These are phyloP conservation scores for Trebouxia sp. DNA, from an alignment of 139 green algal species.

Conservation along the genomic window DNA sequence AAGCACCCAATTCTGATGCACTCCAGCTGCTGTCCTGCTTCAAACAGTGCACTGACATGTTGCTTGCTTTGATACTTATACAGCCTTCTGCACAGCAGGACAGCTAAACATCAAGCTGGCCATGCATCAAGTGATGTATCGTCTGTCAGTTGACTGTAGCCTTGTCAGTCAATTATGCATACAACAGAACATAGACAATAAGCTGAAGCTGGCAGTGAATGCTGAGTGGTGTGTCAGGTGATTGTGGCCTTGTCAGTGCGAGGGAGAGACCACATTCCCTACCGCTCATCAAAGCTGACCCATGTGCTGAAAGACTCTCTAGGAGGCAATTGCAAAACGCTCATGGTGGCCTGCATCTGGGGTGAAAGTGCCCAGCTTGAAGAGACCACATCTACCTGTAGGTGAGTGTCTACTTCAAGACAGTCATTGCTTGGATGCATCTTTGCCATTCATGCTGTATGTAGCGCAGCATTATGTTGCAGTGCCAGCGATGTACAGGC, in stretches of 20 bases:
- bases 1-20: too few relatives aligned
- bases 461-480: too few relatives aligned
- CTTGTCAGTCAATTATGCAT: not conserved
- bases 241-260: conserved; percentile 29
- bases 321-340: conserved; percentile 52
- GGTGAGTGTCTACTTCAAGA: conserved; percentile 41
- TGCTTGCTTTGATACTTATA: too few relatives aligned
- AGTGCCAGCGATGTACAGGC: not conserved
- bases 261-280: conserved; percentile 21
- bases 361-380: conserved; percentile 49
- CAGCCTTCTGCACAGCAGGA: too few relatives aligned
- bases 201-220: too few relatives aligned
- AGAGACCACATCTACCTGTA: conserved; percentile 76
- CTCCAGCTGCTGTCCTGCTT: too few relatives aligned
- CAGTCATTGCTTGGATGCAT: not conserved
- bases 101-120: too few relatives aligned
- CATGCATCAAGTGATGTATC: too few relatives aligned
- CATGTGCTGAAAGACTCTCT: conserved; percentile 80
- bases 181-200: too few relatives aligned
- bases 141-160: too few relatives aligned
- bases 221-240: conserved; percentile 25
- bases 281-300: conserved; percentile 89
- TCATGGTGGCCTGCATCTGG: conserved; percentile 52
- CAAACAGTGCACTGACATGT: too few relatives aligned
- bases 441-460: too few relatives aligned